These are phyloP conservation scores for Pleurotus sapidus DNA, from an alignment of 768 basidiomycete genomes.

Conservation along the genomic window DNA sequence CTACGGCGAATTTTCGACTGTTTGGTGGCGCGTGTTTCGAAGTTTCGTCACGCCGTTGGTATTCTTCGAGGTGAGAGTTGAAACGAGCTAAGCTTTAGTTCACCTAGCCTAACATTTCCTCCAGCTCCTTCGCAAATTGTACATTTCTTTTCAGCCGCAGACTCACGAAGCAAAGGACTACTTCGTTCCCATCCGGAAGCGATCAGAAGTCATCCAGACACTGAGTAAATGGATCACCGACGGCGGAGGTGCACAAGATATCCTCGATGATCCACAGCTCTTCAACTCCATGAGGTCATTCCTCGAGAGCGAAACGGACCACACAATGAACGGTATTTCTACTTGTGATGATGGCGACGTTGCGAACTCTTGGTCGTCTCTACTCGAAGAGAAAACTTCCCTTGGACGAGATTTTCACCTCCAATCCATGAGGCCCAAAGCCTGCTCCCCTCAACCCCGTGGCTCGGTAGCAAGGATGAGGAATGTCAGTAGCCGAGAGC, in stretches of 20 bases:
- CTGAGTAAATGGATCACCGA: constrained; percentile 69
- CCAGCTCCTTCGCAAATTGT: constrained; percentile 76
- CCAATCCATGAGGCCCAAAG: constrained; percentile 60
- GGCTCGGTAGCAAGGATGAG: constrained; percentile 26
- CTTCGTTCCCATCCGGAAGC: constrained; percentile 44
- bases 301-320: constrained; percentile 53
- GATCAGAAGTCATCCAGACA: constrained; percentile 62
- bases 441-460: constrained; percentile 17
- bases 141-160: constrained; percentile 47
- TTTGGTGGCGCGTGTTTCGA: constrained; percentile 85
- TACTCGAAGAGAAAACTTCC: constrained; percentile 39
- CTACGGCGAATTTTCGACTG: constrained; percentile 64
- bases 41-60: constrained; percentile 79
- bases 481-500: constrained; percentile 40
- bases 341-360: constrained; percentile 43
- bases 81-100: background rate
- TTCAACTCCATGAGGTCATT: constrained; percentile 58
- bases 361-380: constrained; percentile 39
- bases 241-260: constrained; percentile 79
- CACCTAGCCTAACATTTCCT: constrained; percentile 6
- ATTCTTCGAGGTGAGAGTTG: constrained; percentile 72
- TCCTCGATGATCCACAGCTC: constrained; percentile 68
- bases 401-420: constrained; percentile 46
- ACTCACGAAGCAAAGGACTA: constrained; percentile 43
- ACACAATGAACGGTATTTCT: constrained; percentile 40